Conservation (phyloP, 2,329 filamentous ascomycete genomes). For the Alternaria novae-zelandiae region DNA sequence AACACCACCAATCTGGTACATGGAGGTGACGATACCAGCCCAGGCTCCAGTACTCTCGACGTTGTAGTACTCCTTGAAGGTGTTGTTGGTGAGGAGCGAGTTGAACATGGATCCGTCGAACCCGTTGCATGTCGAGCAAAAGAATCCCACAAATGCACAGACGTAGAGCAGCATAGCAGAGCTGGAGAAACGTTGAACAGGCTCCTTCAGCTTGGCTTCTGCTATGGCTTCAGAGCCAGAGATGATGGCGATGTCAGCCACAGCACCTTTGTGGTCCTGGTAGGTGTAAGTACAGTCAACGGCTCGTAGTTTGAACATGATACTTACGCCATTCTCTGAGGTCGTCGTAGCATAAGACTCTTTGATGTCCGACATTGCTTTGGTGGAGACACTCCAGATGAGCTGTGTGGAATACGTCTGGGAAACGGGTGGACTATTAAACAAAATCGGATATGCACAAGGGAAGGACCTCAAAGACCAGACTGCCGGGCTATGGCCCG, state of each 20-base stretch:
- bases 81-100: conserved; percentile 55
- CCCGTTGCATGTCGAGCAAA: conserved; percentile 62
- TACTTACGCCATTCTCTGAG: conserved; percentile 24
- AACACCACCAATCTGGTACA: conserved; percentile 58
- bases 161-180: conserved; percentile 31
- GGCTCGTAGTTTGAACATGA: neutral
- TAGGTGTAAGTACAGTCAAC: neutral
- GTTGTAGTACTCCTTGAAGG: conserved; percentile 53
- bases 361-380: conserved; percentile 24
- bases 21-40: conserved; percentile 54
- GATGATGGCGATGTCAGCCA: conserved; percentile 54
- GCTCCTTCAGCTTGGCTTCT: conserved; percentile 62
- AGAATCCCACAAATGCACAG: conserved; percentile 44
- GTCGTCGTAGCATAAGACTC: conserved; percentile 16
- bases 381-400: conserved; percentile 8
- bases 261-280: conserved; percentile 18
- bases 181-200: conserved; percentile 39
- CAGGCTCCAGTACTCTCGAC: conserved; percentile 51
- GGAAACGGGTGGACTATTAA: conserved; percentile 19
- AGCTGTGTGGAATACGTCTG: conserved; percentile 17
- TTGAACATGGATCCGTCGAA: conserved; percentile 66
- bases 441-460: conserved; percentile 8
- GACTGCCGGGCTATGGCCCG: conserved; percentile 14
- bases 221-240: conserved; percentile 61
- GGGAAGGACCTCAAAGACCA: neutral